Evolutionary conservation across 2,329 filamentous ascomycete species (phyloP), one percentile per base, ranked within the genome.

Genomic region (Penicillium paneum): DNA sequence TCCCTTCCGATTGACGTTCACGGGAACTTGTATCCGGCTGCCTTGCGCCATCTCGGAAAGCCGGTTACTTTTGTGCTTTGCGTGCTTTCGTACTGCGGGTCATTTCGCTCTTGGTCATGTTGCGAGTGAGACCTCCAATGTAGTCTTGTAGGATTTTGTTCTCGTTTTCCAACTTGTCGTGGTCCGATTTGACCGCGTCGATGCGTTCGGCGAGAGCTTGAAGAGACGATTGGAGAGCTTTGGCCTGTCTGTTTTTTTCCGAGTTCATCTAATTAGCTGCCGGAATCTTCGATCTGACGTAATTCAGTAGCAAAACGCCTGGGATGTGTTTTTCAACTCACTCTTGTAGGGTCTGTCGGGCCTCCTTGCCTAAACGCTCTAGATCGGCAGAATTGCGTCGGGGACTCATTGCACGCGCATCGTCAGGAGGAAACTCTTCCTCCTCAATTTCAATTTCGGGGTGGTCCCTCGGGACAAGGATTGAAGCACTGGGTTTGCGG

Each of bases 141-240:
- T 97, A 97, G 73, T 96, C 96, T 74, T 97, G 93, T 44, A 99
- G 77, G 69, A 97, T 97, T 68, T 91, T 93, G 81, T 99, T 99
- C 73, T 97, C 92, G 73, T 83, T 94, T 74, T 97, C 92, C 51
- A 99, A 85, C 75, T 96, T 97, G 76, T 97, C 91, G 70, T 99
- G 92, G 70, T 97, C 93, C 64, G 89, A 88, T 73, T 91, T 90
- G 60, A 97, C 92, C 29, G 90, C 90, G 70, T 99, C 94, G 71
- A 97, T 95, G 48, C 91, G 89, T 74, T 96, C 90, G 62, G 96
- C 91, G 40, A 97, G 88, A 59, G 88, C 90, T 58, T 95, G 81
- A 32, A 99, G 84, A 28, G 91, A 96, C 50, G 91, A 90, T 74
- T 99, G 94, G 28, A 97, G 79, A 43, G 85, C 84, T 73, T 91